A percentile compares a stretch with the other conserved stretches of the same genome.
Evolutionary conservation across 2,329 filamentous ascomycete genomes (phyloP).

Genomic region (Trichophyton schoenleinii): DNA sequence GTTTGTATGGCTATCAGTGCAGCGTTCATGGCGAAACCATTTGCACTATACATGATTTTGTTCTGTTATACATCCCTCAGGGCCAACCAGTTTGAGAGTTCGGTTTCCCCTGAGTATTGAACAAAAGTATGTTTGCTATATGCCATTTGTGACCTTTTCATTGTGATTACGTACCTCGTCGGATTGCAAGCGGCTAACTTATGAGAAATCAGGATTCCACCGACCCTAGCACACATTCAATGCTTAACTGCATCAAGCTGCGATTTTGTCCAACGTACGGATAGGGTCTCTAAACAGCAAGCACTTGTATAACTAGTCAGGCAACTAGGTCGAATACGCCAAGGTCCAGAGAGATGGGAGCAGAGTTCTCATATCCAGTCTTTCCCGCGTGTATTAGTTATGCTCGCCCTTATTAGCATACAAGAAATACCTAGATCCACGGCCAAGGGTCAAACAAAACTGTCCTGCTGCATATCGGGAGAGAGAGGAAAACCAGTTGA

Average conservation of each 20-base stretch:
- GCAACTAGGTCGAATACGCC: too few species aligned
- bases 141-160: not conserved
- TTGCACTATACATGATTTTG: not conserved
- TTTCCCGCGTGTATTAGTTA: too few species aligned
- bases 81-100: not conserved
- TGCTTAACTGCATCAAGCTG: not conserved
- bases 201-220: not conserved
- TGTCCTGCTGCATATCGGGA: too few species aligned
- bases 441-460: too few species aligned
- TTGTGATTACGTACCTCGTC: not conserved
- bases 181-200: not conserved
- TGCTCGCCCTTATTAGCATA: too few species aligned
- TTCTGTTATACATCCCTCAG: not conserved
- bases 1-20: too few species aligned
- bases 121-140: not conserved
- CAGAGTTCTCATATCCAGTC: too few species aligned
- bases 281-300: not conserved
- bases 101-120: not conserved
- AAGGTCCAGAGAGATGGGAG: too few species aligned
- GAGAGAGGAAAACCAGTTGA: too few species aligned
- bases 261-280: not conserved
- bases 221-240: not conserved
- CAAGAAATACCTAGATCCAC: too few species aligned
- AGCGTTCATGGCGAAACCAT: too few species aligned
- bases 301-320: too few species aligned